phyloP scores from a whole-genome alignment of 2,329 filamentous ascomycete genomes.

The Hypoxylon rubiginosum region DNA sequence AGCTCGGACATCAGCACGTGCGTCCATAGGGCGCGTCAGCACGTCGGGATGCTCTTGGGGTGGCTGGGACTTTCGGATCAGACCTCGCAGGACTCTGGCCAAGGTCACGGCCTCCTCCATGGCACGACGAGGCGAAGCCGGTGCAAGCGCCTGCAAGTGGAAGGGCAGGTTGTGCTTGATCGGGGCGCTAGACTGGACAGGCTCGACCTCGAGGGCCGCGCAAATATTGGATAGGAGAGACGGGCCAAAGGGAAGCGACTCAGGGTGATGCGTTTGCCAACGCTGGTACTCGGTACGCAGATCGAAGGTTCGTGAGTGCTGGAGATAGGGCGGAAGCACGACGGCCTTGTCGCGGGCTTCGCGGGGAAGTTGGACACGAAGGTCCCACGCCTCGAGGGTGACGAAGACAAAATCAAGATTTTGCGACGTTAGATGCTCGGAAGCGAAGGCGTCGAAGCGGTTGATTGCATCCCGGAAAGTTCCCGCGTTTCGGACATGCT shows the following conservation, averaged over 20 bases:
- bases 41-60: conserved; percentile 95
- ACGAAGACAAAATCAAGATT: conserved; percentile 98
- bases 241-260: conserved; percentile 95
- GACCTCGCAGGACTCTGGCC: conserved; percentile 88
- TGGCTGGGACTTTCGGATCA: conserved; percentile 97
- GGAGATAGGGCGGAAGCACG: conserved; percentile 93
- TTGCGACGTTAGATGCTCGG: conserved; percentile 89
- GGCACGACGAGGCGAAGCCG: conserved; percentile 92
- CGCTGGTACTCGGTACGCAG: conserved; percentile 97
- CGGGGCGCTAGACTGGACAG: conserved; percentile 95
- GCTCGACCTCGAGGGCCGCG: conserved; percentile 96
- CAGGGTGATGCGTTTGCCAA: conserved; percentile 98
- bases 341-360: conserved; percentile 99
- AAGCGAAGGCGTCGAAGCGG: conserved; percentile 93
- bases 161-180: conserved; percentile 99
- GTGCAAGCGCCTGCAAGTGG: conserved; percentile 94
- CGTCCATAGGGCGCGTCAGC: conserved; percentile 94
- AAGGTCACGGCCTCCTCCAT: conserved; percentile 98
- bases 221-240: conserved; percentile 98
- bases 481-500: conserved; percentile 97
- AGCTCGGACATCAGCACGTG: conserved; percentile 93
- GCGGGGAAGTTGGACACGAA: conserved; percentile 95
- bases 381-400: conserved; percentile 97
- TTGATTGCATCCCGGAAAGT: conserved; percentile 97
- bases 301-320: conserved; percentile 98